phyloP scores from a whole-genome alignment of 352 stramenopile genomes.

The Lagenidium giganteum region DNA sequence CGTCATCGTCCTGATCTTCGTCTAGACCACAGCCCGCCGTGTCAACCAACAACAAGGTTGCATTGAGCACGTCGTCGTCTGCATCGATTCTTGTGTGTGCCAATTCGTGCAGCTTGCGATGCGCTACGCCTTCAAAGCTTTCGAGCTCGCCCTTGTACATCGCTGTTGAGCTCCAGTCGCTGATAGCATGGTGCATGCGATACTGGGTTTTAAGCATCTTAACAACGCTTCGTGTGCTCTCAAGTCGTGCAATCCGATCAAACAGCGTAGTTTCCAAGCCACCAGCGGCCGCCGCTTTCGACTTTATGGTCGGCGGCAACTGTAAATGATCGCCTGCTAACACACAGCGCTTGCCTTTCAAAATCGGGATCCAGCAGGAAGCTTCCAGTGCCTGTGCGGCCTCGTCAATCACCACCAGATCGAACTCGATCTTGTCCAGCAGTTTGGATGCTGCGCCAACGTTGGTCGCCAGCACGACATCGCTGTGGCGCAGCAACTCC shows the following conservation, averaged over 20 bases:
- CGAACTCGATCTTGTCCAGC: conserved; percentile 89
- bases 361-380: conserved; percentile 95
- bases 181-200: conserved; percentile 95
- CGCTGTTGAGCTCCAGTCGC: conserved; percentile 91
- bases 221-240: conserved; percentile 44
- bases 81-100: conserved; percentile 44
- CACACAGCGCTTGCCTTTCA: conserved; percentile 87
- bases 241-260: conserved; percentile 88
- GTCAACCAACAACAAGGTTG: conserved; percentile 91
- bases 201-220: conserved; percentile 97
- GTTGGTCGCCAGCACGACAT: conserved; percentile 97
- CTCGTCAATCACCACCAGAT: conserved; percentile 97
- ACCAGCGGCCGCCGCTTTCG: conserved; percentile 54
- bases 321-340: conserved; percentile 95
- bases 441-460: conserved; percentile 91
- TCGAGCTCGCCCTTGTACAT: conserved; percentile 92
- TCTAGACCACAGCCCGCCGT: conserved; percentile 91
- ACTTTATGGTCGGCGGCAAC: conserved; percentile 97
- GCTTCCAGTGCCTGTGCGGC: conserved; percentile 96
- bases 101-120: conserved; percentile 78
- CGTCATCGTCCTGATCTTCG: conserved; percentile 53
- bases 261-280: conserved; percentile 94
- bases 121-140: conserved; percentile 71
- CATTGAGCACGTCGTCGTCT: conserved; percentile 60
- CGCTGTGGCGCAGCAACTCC: conserved; percentile 87